Conservation (phyloP, 306 rosid species). For the Ziziphus jujuba region DNA sequence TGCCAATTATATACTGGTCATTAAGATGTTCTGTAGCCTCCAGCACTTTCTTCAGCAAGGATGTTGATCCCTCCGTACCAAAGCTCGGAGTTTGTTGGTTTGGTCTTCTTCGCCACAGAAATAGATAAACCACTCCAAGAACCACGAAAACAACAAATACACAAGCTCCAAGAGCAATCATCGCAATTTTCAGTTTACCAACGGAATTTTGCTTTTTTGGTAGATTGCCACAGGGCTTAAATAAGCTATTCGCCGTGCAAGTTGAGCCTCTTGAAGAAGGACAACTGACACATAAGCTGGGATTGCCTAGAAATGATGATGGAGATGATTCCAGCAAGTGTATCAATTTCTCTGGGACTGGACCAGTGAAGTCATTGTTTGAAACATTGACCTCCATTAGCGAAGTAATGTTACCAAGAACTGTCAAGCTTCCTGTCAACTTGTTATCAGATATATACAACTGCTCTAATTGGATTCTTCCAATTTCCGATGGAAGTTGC, state of each 20-base stretch:
- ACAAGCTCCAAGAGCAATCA: conserved; percentile 61
- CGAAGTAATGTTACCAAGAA: conserved; percentile 45
- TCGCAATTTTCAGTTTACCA: conserved; percentile 36
- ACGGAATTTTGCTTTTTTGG: conserved; percentile 37
- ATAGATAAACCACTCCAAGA: conserved; percentile 38
- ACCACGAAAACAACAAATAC: conserved; percentile 35
- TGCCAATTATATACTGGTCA: conserved; percentile 64
- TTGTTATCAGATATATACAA: conserved; percentile 76
- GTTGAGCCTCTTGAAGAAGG: conserved; percentile 29
- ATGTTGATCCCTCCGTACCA: conserved; percentile 37
- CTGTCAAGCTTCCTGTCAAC: conserved; percentile 58
- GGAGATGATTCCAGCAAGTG: conserved; percentile 39
- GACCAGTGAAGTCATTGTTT: conserved; percentile 60
- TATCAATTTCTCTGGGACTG: conserved; percentile 54
- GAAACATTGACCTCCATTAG: conserved; percentile 57
- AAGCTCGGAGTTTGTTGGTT: conserved; percentile 28
- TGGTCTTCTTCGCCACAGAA: conserved; percentile 27
- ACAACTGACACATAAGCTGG: conserved; percentile 56
- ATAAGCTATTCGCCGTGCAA: conserved; percentile 34
- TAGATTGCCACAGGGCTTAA: conserved; percentile 46
- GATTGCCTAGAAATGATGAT: conserved; percentile 58
- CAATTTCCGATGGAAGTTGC: conserved; percentile 54
- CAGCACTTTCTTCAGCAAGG: conserved; percentile 53
- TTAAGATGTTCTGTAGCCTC: conserved; percentile 62
- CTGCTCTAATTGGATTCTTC: conserved; percentile 24